Base-by-base conservation (phyloP, 23 red algal genomes). In the Gracilaria domingensis region DNA sequence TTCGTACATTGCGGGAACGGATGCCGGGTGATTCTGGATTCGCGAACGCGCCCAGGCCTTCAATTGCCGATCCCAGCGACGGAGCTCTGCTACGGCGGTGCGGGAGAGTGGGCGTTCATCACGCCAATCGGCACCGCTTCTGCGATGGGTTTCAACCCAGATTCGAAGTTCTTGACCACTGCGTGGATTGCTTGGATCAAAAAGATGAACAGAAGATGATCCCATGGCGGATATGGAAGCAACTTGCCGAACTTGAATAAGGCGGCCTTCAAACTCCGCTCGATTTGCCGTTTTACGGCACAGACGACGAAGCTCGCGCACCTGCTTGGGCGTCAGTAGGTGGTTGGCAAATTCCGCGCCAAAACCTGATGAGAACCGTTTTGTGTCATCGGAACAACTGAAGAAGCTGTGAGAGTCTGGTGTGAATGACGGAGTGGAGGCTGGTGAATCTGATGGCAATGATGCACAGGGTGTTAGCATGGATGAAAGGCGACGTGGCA, bases 281-380 rank as follows among this genome's bases (percentile, higher is more conserved):
- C 86, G 86, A 57, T 90, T 90, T 13, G 86, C 86, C 0, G 86
- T 90, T 33, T 90, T 90, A 25, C 86, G 86, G 28, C 86, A 90
- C 8, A 90, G 86, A 26, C 86, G 86, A n/a, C 86, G 86, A 45
- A 90, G 86, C 58, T 90, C 86, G 21, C 86, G 86, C 14, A 90
- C 74, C 25, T 90, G 86, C 55, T 90, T 90, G 34, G 62, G 86
- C 36, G 86, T 80, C 0, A 90, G 25, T 2, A 77, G 62, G 17
- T 77, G 38, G n/a, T 24, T 34, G 12, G 23, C 23, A n/a, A 8
- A 26, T 14, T 23, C n/a, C n/a, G n/a, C n/a, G n/a, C n/a, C n/a
- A n/a, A n/a, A n/a, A n/a, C n/a, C n/a, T n/a, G n/a, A n/a, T n/a
- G n/a, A n/a, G n/a, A n/a, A n/a, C n/a, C n/a, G n/a, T n/a, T n/a